Conservation (phyloP, 2,329 filamentous ascomycete species). For the Fusarium caatingaense region DNA sequence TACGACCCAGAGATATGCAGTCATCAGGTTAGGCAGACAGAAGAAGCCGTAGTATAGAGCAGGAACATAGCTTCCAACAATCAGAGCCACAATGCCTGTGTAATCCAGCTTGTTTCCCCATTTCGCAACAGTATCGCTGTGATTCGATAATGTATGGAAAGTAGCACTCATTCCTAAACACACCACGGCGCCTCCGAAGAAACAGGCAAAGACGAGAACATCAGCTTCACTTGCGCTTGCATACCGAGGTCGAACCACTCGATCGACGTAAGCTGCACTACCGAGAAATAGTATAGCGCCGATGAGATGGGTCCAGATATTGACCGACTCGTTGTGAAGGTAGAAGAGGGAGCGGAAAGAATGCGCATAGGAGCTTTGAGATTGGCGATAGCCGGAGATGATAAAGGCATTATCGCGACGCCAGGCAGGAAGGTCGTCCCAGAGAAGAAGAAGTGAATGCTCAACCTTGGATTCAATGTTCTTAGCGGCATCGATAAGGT, state of each 20-base stretch:
- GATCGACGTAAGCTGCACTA: slow-evolving; percentile 65
- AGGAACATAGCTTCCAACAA: slow-evolving; percentile 91
- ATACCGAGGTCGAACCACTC: slow-evolving; percentile 72
- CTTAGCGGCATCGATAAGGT: slow-evolving; percentile 43
- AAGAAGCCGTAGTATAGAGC: slow-evolving; percentile 89
- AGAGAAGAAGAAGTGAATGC: slow-evolving; percentile 59
- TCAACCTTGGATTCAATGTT: slow-evolving; percentile 55
- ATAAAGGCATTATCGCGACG: slow-evolving; percentile 71
- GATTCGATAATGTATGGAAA: slow-evolving; percentile 87
- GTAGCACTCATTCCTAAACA: slow-evolving; percentile 86
- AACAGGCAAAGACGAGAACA: slow-evolving; percentile 79
- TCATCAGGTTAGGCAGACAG: slow-evolving; percentile 73
- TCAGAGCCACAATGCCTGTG: slow-evolving; percentile 89
- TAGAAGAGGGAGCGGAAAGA: slow-evolving; percentile 62
- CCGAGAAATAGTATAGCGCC: slow-evolving; percentile 71
- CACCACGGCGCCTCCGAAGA: slow-evolving; percentile 78
- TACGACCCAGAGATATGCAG: slow-evolving; percentile 80
- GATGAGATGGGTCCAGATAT: slow-evolving; percentile 72
- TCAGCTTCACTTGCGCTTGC: slow-evolving; percentile 70
- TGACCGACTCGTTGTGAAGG: slow-evolving; percentile 72
- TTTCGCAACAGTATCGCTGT: slow-evolving; percentile 79
- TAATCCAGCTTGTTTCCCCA: slow-evolving; percentile 97
- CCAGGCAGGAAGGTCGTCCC: slow-evolving; percentile 70
- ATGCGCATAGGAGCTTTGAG: slow-evolving; percentile 59
- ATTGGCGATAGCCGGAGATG: slow-evolving; percentile 63